These are phyloP conservation scores for Ophiostoma fasciatum DNA, from an alignment of 2,329 filamentous ascomycete species.

Conservation along the genomic window DNA sequence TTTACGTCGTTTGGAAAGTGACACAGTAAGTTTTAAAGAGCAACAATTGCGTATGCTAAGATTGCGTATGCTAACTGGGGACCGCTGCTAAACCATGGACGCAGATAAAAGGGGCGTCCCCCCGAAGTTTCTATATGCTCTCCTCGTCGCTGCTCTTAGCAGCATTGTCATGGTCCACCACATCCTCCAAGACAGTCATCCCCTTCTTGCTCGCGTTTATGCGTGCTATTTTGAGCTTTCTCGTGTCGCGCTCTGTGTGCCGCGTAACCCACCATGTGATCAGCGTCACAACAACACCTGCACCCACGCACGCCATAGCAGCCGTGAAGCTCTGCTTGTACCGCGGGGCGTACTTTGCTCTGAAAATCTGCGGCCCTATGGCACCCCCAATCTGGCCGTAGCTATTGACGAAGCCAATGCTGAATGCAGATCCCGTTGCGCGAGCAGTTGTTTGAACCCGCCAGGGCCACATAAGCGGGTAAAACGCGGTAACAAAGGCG, in stretches of 20 bases:
- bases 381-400: conserved; percentile 12
- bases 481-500: conserved; percentile 23
- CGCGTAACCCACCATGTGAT: conserved; percentile 9
- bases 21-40: too few relatives aligned
- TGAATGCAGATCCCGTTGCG: conserved; percentile 9
- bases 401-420: conserved; percentile 11
- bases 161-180: too few relatives aligned
- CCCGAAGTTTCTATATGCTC: too few relatives aligned
- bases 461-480: conserved; percentile 13
- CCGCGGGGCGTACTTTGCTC: conserved; percentile 7
- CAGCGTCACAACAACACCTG: conserved; percentile 3
- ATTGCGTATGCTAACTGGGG: too few relatives aligned
- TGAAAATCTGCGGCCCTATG: conserved; percentile 10
- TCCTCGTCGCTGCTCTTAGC: too few relatives aligned
- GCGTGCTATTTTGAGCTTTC: conserved; percentile 6
- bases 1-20: too few relatives aligned
- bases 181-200: conserved; percentile 8
- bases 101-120: too few relatives aligned
- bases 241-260: conserved; percentile 7
- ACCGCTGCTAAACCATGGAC: too few relatives aligned
- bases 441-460: conserved; percentile 7
- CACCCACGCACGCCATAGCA: conserved; percentile 7
- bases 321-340: conserved; percentile 8
- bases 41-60: too few relatives aligned
- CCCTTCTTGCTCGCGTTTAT: conserved; percentile 5